phyloP scores from a whole-genome alignment of 1,139 yeast genomes.

The Yamadazyma atmosphaerica region DNA sequence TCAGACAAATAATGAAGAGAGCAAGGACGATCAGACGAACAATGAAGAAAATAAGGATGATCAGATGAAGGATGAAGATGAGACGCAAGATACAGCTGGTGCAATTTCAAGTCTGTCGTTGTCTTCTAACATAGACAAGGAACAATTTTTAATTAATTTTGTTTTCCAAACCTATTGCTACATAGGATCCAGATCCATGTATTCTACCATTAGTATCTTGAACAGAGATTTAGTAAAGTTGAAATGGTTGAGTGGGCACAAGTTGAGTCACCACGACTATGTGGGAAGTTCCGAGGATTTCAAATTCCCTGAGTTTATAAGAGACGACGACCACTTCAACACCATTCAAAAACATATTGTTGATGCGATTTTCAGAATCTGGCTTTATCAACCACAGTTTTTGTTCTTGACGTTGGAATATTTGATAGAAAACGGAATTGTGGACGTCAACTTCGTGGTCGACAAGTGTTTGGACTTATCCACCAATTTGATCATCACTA shows the following conservation, averaged over 20 bases:
- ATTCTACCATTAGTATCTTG: conserved; percentile 77
- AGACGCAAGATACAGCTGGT: neutral
- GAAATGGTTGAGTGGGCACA: conserved; percentile 38
- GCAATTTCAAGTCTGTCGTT: neutral
- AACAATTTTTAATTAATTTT: conserved; percentile 55
- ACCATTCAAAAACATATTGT: conserved; percentile 48
- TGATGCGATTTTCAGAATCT: conserved; percentile 68
- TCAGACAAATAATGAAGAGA: neutral
- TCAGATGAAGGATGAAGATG: neutral
- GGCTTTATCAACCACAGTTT: conserved; percentile 83
- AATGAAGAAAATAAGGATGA: neutral
- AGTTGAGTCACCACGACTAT: conserved; percentile 28
- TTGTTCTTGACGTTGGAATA: conserved; percentile 71
- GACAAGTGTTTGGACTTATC: conserved; percentile 41
- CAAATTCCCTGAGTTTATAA: conserved; percentile 35
- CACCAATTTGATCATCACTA: conserved; percentile 37
- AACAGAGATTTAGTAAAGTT: conserved; percentile 56
- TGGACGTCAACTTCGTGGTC: conserved; percentile 43
- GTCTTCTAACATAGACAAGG: conserved; percentile 24
- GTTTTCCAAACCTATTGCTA: conserved; percentile 73
- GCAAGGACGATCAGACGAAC: neutral
- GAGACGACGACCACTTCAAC: conserved; percentile 25
- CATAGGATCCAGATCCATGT: conserved; percentile 85
- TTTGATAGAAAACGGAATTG: conserved; percentile 52
- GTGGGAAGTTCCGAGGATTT: conserved; percentile 27